Evolutionary conservation across 208 protist species (phyloP).

Genomic region (Acanthamoeba lenticulata): DNA sequence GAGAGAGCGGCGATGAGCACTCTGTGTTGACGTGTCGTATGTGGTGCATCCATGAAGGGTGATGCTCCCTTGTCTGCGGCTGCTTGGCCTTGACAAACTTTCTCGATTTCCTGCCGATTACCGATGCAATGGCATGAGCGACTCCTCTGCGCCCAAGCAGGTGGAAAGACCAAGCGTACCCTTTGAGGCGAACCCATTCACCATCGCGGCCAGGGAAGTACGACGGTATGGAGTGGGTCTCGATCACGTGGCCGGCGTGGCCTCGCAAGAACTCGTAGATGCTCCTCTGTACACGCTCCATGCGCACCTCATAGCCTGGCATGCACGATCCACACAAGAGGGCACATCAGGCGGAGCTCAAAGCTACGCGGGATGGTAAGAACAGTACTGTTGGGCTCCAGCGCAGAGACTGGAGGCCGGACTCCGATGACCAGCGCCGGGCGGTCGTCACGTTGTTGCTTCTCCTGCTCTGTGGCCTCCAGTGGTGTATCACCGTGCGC

Average conservation of each 20-base stretch:
- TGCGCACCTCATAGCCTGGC: not conserved
- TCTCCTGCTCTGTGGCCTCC: not conserved
- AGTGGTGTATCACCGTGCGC: too few species aligned
- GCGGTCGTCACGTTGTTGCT: not conserved
- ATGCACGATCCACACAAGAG: too few species aligned
- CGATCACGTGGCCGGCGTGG: not conserved
- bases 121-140: not conserved
- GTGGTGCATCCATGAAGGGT: not conserved
- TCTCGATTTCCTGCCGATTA: not conserved
- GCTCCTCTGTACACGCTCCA: not conserved
- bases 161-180: not conserved
- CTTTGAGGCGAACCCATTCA: not conserved
- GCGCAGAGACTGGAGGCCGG: not conserved
- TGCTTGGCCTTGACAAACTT: not conserved
- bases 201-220: not conserved
- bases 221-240: not conserved
- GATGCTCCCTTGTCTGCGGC: not conserved
- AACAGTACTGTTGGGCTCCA: not conserved
- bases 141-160: not conserved
- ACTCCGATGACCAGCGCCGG: not conserved
- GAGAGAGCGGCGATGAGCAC: not conserved
- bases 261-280: not conserved
- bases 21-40: not conserved
- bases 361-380: not conserved
- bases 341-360: too few species aligned